These are phyloP conservation scores for Phoma herbarum DNA, from an alignment of 2,329 filamentous ascomycete species.

Conservation along the genomic window DNA sequence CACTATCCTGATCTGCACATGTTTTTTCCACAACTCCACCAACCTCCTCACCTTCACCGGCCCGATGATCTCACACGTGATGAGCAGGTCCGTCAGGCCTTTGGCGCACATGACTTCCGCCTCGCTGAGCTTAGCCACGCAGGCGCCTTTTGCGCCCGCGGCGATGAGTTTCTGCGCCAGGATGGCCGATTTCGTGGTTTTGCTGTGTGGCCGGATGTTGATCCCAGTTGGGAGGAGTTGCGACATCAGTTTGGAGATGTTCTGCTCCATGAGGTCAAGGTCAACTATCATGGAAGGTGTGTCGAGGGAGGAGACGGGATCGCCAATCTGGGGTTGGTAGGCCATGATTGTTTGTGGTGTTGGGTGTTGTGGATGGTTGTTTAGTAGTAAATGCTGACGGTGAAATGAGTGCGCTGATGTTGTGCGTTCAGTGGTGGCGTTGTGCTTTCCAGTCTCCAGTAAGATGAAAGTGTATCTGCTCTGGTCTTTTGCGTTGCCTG, in stretches of 20 bases:
- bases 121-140: slow-evolving; percentile 62
- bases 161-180: slow-evolving; percentile 56
- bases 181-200: slow-evolving; percentile 61
- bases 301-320: slow-evolving; percentile 57
- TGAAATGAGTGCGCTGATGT: no score
- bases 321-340: slow-evolving; percentile 56
- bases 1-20: slow-evolving; percentile 56
- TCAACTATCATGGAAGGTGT: slow-evolving; percentile 66
- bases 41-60: slow-evolving; percentile 57
- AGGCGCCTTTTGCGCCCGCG: slow-evolving; percentile 61
- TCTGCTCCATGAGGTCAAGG: slow-evolving; percentile 61
- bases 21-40: slow-evolving; percentile 55
- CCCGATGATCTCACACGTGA: slow-evolving; percentile 62
- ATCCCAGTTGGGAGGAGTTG: slow-evolving; percentile 58
- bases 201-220: slow-evolving; percentile 61
- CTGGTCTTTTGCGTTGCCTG: neutral
- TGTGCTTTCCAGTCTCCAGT: neutral
- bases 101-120: slow-evolving; percentile 51
- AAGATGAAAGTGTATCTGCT: neutral
- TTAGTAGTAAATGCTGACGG: neutral
- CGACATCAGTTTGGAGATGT: slow-evolving; percentile 59
- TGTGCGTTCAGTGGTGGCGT: neutral
- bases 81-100: slow-evolving; percentile 61
- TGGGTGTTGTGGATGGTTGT: neutral
- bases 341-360: slow-evolving; percentile 28